Evolutionary conservation across 192 early-diverging fungal species (phyloP).

Genomic region (Podila epigama): DNA sequence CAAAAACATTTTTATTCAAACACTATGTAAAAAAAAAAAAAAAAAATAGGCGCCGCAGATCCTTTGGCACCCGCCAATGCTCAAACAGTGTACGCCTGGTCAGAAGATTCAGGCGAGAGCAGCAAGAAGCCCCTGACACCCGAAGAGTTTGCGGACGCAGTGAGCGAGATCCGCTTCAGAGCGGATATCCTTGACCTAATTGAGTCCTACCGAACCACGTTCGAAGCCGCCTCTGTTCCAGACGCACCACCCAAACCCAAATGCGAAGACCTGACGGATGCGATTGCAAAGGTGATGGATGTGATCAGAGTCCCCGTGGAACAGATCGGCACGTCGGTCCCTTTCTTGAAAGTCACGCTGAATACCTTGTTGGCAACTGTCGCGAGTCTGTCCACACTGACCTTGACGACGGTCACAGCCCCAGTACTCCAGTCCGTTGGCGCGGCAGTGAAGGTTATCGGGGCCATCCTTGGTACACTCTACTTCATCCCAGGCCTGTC

Average conservation of each 20-base stretch:
- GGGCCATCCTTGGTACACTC: background rate
- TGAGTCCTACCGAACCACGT: background rate
- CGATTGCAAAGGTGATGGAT: no score
- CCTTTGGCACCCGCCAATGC: background rate
- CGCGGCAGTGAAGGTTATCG: no score
- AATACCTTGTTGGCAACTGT: background rate
- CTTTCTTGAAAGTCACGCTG: background rate
- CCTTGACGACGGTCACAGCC: no score
- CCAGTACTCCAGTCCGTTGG: no score
- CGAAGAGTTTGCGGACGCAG: conserved; percentile 1
- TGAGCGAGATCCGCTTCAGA: background rate
- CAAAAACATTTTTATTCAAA: no score
- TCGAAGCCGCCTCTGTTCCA: background rate
- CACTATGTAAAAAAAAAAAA: no score
- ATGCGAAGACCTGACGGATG: no score
- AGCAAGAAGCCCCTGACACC: background rate
- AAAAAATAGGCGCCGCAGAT: background rate
- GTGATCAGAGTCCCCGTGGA: background rate
- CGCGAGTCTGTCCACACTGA: background rate
- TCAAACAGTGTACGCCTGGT: conserved; percentile 1
- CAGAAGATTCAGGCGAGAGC: background rate
- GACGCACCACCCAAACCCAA: no score
- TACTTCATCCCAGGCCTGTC: background rate
- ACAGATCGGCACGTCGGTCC: background rate
- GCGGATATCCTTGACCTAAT: background rate